A percentile compares a stretch with the other conserved stretches of the same genome.
Evolutionary conservation across 495 filamentous ascomycete genomes (phyloP).

Genomic region (Penicillium tannophilum): DNA sequence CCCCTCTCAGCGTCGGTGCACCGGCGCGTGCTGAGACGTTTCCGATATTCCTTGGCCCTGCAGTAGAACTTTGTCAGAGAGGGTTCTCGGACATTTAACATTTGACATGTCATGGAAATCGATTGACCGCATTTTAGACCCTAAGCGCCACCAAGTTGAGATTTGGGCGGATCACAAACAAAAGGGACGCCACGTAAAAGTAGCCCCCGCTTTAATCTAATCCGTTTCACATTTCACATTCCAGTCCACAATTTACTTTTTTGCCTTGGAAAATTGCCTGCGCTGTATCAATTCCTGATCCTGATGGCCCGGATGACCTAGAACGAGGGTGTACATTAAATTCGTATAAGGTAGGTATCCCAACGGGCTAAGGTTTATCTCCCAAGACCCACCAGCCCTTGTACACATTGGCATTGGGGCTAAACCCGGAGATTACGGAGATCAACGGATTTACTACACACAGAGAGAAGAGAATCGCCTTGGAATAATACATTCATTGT

Average conservation of each 20-base stretch:
- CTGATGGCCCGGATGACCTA: too few species aligned
- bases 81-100: not conserved
- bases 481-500: not conserved
- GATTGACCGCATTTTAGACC: not conserved
- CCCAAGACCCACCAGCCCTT: too few species aligned
- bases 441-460: not conserved
- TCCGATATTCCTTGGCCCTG: slow-evolving; percentile 7
- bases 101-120: not conserved
- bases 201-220: slow-evolving; percentile 9
- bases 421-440: not conserved
- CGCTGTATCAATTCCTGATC: too few species aligned
- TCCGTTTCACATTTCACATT: slow-evolving; percentile 8
- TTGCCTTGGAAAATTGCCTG: too few species aligned
- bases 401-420: not conserved
- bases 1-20: too few species aligned
- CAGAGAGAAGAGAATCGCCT: too few species aligned
- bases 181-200: slow-evolving; percentile 12
- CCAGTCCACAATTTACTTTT: not conserved
- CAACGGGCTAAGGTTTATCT: too few species aligned
- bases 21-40: not conserved
- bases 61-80: not conserved
- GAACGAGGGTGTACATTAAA: too few species aligned
- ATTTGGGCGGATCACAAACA: not conserved
- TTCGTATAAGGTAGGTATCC: too few species aligned
- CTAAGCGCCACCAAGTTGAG: slow-evolving; percentile 1